Evolutionary conservation across 2,329 filamentous ascomycete genomes (phyloP).

Genomic region (Aspergillus oerlinghausenensis): DNA sequence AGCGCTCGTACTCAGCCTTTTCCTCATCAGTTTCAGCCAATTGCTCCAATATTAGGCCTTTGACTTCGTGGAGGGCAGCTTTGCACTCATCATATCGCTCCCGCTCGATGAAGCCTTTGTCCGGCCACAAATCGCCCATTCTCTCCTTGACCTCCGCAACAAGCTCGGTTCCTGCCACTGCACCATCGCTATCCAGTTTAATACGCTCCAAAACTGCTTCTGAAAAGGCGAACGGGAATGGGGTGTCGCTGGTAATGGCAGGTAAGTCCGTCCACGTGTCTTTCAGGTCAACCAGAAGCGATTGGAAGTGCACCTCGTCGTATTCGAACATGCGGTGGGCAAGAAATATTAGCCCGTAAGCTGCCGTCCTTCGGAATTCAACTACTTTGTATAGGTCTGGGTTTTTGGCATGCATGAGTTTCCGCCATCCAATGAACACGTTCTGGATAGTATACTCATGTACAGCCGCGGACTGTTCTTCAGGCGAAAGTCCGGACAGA

Average conservation of each 20-base stretch:
- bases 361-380: conserved; percentile 20
- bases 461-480: conserved; percentile 20
- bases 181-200: conserved; percentile 22
- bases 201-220: conserved; percentile 21
- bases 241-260: conserved; percentile 11
- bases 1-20: conserved; percentile 20
- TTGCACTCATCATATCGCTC: conserved; percentile 26
- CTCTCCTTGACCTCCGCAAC: conserved; percentile 20
- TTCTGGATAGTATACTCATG: conserved; percentile 22
- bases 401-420: conserved; percentile 25
- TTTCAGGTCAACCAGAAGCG: conserved; percentile 25
- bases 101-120: conserved; percentile 25
- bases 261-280: conserved; percentile 22
- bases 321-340: conserved; percentile 28
- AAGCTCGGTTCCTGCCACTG: conserved; percentile 23
- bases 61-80: conserved; percentile 21
- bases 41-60: conserved; percentile 21
- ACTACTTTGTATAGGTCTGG: conserved; percentile 20
- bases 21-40: conserved; percentile 24
- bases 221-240: conserved; percentile 24
- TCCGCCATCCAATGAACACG: conserved; percentile 23
- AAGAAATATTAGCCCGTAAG: conserved; percentile 27
- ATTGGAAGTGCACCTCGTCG: conserved; percentile 27
- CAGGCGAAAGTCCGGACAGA: conserved; percentile 20
- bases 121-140: conserved; percentile 25